Evolutionary conservation across 2,329 filamentous ascomycete species (phyloP).

Genomic region (Colletotrichum higginsianum): DNA sequence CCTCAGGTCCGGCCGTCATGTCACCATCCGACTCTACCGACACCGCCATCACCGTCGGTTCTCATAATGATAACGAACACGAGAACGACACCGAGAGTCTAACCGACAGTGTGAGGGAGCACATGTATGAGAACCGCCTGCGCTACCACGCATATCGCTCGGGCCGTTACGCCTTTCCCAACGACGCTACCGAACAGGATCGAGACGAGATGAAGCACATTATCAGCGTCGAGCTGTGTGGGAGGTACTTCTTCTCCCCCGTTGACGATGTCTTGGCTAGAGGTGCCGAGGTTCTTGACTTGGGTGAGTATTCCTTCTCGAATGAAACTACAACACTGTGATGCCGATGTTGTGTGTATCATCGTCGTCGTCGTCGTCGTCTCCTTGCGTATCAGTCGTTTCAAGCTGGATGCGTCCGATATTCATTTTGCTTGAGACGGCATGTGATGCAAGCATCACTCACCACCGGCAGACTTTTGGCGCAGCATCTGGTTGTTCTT

Average conservation of each 20-base stretch:
- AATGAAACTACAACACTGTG: not conserved
- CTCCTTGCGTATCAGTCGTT: not conserved
- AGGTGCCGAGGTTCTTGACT: conserved; percentile 62
- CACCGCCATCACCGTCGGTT: conserved; percentile 42
- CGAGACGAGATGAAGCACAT: conserved; percentile 59
- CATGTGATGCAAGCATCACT: not conserved
- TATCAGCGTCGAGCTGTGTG: conserved; percentile 57
- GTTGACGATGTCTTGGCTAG: conserved; percentile 54
- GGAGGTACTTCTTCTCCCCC: conserved; percentile 61
- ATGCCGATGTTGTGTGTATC: not conserved
- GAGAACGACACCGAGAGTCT: conserved; percentile 55
- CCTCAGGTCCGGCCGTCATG: conserved; percentile 30
- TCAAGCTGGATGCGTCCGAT: not conserved
- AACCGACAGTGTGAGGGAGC: conserved; percentile 60
- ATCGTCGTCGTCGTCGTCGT: not conserved
- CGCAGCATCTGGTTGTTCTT: not conserved
- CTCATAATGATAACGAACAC: conserved; percentile 30
- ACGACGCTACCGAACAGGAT: conserved; percentile 60
- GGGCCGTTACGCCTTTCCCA: conserved; percentile 60
- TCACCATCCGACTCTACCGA: conserved; percentile 35
- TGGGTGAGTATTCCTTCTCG: conserved; percentile 55
- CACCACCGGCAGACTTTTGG: not conserved
- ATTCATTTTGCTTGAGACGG: not conserved
- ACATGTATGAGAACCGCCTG: conserved; percentile 58
- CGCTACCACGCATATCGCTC: conserved; percentile 59